Conservation (phyloP, 108 stramenopile species). For the Cyclotella atomus region DNA sequence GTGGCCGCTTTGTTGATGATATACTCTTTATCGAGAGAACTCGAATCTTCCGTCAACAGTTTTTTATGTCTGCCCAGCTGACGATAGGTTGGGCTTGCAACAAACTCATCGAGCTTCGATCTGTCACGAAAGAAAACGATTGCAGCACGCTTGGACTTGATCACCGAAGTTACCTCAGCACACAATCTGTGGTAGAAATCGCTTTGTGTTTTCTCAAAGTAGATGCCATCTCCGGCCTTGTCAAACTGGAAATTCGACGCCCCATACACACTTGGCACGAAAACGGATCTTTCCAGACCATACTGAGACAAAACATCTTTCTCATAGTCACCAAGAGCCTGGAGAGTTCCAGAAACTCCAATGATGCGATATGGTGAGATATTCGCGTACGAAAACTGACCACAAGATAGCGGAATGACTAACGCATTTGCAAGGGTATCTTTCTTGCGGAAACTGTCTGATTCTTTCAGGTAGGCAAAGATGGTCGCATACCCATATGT, state of each 20-base stretch:
- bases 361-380: slow-evolving; percentile 62
- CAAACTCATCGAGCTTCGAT: slow-evolving; percentile 45
- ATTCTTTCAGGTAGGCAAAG: slow-evolving; percentile 68
- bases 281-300: slow-evolving; percentile 54
- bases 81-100: slow-evolving; percentile 45
- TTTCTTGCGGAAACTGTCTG: slow-evolving; percentile 40
- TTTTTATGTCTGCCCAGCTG: slow-evolving; percentile 59
- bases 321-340: slow-evolving; percentile 49
- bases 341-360: slow-evolving; percentile 68
- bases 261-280: slow-evolving; percentile 68
- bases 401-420: slow-evolving; percentile 64
- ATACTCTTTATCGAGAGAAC: slow-evolving; percentile 52
- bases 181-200: slow-evolving; percentile 62
- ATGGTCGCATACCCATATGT: slow-evolving; percentile 64
- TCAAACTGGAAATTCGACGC: slow-evolving; percentile 63
- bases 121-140: slow-evolving; percentile 64
- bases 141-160: slow-evolving; percentile 52
- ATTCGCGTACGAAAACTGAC: slow-evolving; percentile 74
- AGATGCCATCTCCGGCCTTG: slow-evolving; percentile 60
- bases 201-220: slow-evolving; percentile 46
- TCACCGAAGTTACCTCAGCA: slow-evolving; percentile 43
- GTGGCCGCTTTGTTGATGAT: slow-evolving; percentile 65
- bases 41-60: slow-evolving; percentile 57
- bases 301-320: slow-evolving; percentile 53
- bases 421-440: slow-evolving; percentile 43